Conservation (phyloP, 176 grass and related monocot species). For the Phoenix roebelenii region DNA sequence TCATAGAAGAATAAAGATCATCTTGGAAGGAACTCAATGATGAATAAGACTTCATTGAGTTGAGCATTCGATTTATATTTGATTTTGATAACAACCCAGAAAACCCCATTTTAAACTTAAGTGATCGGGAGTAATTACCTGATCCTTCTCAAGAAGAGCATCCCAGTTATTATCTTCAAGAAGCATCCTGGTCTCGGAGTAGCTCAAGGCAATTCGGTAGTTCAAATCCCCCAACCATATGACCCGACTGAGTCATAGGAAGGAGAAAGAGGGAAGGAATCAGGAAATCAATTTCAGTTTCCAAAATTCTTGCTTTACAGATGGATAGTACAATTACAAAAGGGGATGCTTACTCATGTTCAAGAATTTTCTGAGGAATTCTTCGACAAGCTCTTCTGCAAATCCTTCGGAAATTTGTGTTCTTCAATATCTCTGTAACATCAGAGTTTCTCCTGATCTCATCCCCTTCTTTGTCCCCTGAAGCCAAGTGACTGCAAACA, state of each 20-base stretch:
- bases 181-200: conserved; percentile 54
- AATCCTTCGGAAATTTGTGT: conserved; percentile 50
- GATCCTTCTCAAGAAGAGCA: conserved; percentile 80
- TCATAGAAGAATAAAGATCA: too few species aligned
- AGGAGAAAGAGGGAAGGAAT: too few species aligned
- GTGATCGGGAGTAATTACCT: conserved; percentile 19
- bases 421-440: conserved; percentile 75
- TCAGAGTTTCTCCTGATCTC: conserved; percentile 71
- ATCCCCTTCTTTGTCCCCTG: conserved; percentile 95
- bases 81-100: too few species aligned
- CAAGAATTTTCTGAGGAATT: conserved; percentile 64
- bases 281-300: too few species aligned
- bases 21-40: too few species aligned
- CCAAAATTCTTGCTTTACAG: not conserved
- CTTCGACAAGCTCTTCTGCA: conserved; percentile 47
- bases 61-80: too few species aligned
- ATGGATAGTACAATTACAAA: not conserved
- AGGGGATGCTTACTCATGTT: conserved; percentile 56
- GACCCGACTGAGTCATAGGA: conserved; percentile 35
- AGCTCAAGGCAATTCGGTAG: conserved; percentile 71
- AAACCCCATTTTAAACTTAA: not conserved
- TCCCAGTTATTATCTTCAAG: conserved; percentile 62
- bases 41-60: too few species aligned
- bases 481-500: conserved; percentile 89
- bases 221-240: conserved; percentile 87